A percentile compares a stretch with the other conserved stretches of the same genome.
Evolutionary conservation across 306 rosid genomes (phyloP).

Genomic region (Cotoneaster glaucophyllus): DNA sequence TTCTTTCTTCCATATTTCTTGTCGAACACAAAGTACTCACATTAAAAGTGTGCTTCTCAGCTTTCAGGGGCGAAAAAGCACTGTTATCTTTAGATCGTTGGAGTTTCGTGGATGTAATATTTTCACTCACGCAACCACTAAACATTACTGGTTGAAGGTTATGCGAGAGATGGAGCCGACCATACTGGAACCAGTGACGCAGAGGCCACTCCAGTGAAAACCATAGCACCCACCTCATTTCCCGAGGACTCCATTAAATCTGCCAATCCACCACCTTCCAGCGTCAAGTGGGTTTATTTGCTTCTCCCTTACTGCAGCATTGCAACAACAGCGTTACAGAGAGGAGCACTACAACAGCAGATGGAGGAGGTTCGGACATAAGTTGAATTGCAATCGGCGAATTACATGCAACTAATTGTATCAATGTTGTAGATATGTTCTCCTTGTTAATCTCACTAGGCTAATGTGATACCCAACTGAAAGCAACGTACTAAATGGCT

Average conservation of each 20-base stretch:
- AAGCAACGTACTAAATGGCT: background rate
- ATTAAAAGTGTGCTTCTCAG: background rate
- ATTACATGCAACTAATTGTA: background rate
- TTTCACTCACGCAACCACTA: background rate
- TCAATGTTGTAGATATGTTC: background rate
- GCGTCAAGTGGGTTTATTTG: conserved; percentile 41
- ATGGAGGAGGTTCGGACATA: conserved; percentile 27
- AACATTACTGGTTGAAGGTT: conserved; percentile 31
- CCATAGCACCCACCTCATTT: conserved; percentile 22
- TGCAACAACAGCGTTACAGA: conserved; percentile 42
- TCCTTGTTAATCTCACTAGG: background rate
- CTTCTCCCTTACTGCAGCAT: conserved; percentile 56
- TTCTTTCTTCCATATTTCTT: conserved; percentile 1
- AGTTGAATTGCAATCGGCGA: background rate
- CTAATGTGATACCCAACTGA: background rate
- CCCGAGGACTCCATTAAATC: conserved; percentile 19
- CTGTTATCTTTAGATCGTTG: background rate
- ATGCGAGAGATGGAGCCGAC: conserved; percentile 45
- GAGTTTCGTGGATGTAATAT: background rate
- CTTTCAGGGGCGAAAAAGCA: background rate
- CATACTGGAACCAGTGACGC: conserved; percentile 42
- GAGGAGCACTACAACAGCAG: conserved; percentile 25
- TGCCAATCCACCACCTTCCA: conserved; percentile 23
- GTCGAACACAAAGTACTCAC: background rate
- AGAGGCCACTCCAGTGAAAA: conserved; percentile 38